phyloP scores from a whole-genome alignment of 176 grass and related monocot species.

The Luzula sylvatica region DNA sequence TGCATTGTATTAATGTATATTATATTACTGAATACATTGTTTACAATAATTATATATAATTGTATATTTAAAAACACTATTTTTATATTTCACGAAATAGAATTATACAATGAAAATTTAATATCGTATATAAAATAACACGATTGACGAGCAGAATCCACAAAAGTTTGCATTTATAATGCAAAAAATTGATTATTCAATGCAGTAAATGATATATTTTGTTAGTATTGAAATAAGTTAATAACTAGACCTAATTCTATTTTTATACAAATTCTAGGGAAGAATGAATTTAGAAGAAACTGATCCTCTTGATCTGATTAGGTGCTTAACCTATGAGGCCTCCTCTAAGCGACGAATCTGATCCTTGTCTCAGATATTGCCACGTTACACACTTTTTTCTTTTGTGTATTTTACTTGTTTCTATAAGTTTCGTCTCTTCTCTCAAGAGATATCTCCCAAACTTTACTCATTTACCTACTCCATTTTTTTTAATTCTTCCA shows the following conservation, averaged over 20 bases:
- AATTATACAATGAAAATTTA: too few species aligned
- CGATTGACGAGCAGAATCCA: too few species aligned
- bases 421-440: constrained; percentile 3
- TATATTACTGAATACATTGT: too few species aligned
- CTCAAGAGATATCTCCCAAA: background rate
- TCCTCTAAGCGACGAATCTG: constrained; percentile 59
- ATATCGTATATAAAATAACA: too few species aligned
- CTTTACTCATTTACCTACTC: background rate
- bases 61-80: too few species aligned
- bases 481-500: background rate
- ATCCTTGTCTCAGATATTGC: constrained; percentile 30
- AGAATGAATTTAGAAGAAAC: background rate
- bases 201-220: background rate
- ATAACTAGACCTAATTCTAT: background rate
- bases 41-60: too few species aligned
- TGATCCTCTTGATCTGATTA: background rate
- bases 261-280: background rate
- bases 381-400: constrained; percentile 6
- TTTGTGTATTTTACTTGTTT: constrained; percentile 7
- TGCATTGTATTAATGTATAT: too few species aligned
- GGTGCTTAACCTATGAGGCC: constrained; percentile 33
- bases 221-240: background rate
- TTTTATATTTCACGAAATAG: too few species aligned
- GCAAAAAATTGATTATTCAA: too few species aligned
- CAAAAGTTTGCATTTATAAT: too few species aligned